Evolutionary conservation across 2,329 filamentous ascomycete species (phyloP), one percentile per base, ranked within the genome.

Genomic region (Phyllosticta citribraziliensis): DNA sequence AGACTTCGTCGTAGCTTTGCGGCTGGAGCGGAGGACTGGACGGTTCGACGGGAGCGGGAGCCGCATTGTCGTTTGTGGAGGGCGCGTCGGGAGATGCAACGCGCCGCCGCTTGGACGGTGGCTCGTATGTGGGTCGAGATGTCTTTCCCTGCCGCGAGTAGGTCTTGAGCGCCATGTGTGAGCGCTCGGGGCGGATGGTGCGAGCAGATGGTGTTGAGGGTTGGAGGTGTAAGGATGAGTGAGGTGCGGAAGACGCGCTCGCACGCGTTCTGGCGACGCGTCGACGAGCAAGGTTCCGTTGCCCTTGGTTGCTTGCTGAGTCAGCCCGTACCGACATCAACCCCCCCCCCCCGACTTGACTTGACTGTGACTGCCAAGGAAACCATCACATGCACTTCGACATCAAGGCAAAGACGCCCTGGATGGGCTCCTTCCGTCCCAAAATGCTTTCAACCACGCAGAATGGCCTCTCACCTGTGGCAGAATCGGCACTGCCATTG

Each of bases 91-190:
- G 19, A 24, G 27, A 27, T 27, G 40, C 25, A 14, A 75, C 68
- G 69, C 73, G 70, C 68, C 70, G 67, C 58, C 72, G 72, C 63
- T 75, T 75, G 35, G 68, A 64, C 10, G 70, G 66, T 22, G 71
- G 70, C 62, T 72, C 71, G 53, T 69, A 69, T 62, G 70, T 67
- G 60, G 66, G 65, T 20, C 69, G 58, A 47, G 67, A 63, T 55
- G 64, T 67, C 64, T 70, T 72, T 54, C 65, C 66, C 55, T 70
- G 68, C 64, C 73, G 72, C 62, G 73, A 70, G 64, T 75, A 75
- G 6, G 73, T 75, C 56, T 66, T 67, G 25, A 70, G 63, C 17
- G 66, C 59, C 19, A 30, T n/a, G 11, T 27, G 3, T 20, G 57
- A 24, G 10, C 2, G 57, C 25, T n/a, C 11, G 30, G 33, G 20